These are phyloP conservation scores for Termitomyces sp. DNA, from an alignment of 768 basidiomycete genomes.

Conservation along the genomic window DNA sequence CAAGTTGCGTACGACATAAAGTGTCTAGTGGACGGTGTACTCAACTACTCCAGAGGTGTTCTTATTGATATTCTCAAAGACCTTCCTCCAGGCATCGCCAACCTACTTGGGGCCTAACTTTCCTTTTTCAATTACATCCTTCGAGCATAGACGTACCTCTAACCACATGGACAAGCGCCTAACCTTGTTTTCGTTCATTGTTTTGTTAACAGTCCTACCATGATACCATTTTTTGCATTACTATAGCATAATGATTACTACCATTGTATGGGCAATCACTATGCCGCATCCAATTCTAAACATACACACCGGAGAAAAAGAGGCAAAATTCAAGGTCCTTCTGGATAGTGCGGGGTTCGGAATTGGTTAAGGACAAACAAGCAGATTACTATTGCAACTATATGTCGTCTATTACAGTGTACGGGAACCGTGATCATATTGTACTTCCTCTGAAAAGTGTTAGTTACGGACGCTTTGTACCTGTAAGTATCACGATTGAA, in stretches of 20 bases:
- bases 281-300: no score
- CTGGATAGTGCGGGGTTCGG: no score
- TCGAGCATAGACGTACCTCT: slow-evolving; percentile 23
- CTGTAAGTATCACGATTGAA: no score
- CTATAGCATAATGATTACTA: background rate
- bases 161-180: slow-evolving; percentile 17
- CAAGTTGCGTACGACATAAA: slow-evolving; percentile 58
- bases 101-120: slow-evolving; percentile 19
- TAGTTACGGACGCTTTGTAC: no score
- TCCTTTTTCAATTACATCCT: slow-evolving; percentile 10
- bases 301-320: no score
- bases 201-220: slow-evolving; percentile 17
- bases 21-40: slow-evolving; percentile 47
- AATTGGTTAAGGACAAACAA: no score
- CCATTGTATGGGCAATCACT: slow-evolving; percentile 35
- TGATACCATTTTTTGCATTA: slow-evolving; percentile 1
- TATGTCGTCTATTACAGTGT: no score
- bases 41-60: slow-evolving; percentile 45
- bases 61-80: slow-evolving; percentile 41
- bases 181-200: slow-evolving; percentile 18
- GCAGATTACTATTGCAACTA: no score
- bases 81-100: slow-evolving; percentile 31
- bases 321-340: no score
- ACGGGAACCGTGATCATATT: no score
- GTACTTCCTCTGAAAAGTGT: no score